Base-by-base conservation (phyloP, 768 basidiomycete species). In the Hysterangium stoloniferum region DNA sequence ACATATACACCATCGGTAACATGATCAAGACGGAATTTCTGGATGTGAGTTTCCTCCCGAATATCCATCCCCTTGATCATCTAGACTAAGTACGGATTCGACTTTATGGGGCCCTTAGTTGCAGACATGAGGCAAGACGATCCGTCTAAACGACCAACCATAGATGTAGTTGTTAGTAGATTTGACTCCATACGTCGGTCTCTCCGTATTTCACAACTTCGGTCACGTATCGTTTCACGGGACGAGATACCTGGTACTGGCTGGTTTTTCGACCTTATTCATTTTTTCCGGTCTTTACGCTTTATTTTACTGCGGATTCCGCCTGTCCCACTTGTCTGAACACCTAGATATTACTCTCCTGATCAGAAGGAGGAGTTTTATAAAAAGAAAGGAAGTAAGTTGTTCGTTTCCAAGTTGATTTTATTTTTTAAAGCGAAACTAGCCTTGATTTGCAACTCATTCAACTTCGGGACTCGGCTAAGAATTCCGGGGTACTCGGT, bases 1-100 rank as follows among this genome's bases (percentile, higher is more conserved):
- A 77, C 29, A 59, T 76, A 3, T 76, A 72, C 52, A 68, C 68
- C 27, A 53, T 75, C 0, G 73, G 72, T 0, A 74, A 74, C 38
- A 19, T 66, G 6, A 61, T 72, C 15, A 57, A 53, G 11, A 50
- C 17, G 40, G 57, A 67, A n/a, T 68, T 73, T 44, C n/a, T 66
- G 0, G 37, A 60, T 50, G 71, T 72, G 44, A n/a, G 47, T 42
- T 28, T 8, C 32, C 0, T 1, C 20, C 1, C 8, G 17, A 8
- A 15, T 1, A 13, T 7, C 25, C 28, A 24, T 40, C 2, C n/a
- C 38, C 12, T 45, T 31, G 19, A 29, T 19, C 20, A 0, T 2
- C 31, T 52, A 64, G 60, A 51, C 44, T 25, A 57, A 55, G 22
- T 20, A 35, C 4, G 66, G 63, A 0, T 59, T 69, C 17, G 49